phyloP scores from a whole-genome alignment of 306 rosid species.

The Quercus gilva region DNA sequence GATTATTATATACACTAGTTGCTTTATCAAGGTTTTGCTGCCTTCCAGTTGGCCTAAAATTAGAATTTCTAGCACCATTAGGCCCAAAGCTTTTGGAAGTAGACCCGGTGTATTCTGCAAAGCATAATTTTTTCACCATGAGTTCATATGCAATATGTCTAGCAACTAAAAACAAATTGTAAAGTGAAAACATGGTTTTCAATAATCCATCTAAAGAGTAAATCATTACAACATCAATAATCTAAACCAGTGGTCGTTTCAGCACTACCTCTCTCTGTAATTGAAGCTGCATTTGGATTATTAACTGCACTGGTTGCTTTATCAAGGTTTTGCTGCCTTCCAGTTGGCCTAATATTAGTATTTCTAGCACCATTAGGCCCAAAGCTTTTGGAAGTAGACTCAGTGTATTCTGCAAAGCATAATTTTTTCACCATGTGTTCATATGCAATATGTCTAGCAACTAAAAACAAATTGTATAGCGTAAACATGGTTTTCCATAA shows the following conservation, averaged over 20 bases:
- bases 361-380: constrained; percentile 31
- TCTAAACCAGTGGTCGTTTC: background rate
- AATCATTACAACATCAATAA: background rate
- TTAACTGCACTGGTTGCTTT: constrained; percentile 5
- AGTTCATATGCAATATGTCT: constrained; percentile 13
- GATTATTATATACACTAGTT: background rate
- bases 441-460: background rate
- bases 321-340: constrained; percentile 25
- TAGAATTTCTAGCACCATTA: constrained; percentile 28
- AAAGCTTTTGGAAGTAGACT: constrained; percentile 32
- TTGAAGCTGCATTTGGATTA: constrained; percentile 5
- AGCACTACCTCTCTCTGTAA: too few species aligned
- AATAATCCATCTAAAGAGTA: background rate
- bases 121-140: constrained; percentile 11
- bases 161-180: background rate
- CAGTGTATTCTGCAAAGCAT: constrained; percentile 39
- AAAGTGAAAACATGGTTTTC: background rate
- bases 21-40: constrained; percentile 27
- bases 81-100: constrained; percentile 39
- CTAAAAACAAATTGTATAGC: background rate
- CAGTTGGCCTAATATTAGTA: constrained; percentile 34
- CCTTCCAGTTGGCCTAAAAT: constrained; percentile 30
- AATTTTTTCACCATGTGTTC: constrained; percentile 20
- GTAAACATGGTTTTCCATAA: too few species aligned
- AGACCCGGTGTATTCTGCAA: constrained; percentile 40